Evolutionary conservation across 2,329 filamentous ascomycete genomes (phyloP).

Genomic region (Cercospora zeae-maydis): DNA sequence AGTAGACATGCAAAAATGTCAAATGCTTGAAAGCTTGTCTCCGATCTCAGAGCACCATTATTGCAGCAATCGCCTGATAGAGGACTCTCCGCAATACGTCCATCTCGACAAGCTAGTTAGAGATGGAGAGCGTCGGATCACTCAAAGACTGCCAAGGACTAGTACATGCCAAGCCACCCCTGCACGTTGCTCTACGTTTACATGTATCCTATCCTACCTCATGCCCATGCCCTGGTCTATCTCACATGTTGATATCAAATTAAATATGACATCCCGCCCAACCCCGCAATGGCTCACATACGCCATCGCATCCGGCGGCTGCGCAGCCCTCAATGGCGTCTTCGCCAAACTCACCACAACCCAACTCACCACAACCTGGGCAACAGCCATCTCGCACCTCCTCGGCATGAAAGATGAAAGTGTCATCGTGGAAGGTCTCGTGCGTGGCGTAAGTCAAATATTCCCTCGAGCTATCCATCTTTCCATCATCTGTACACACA

Average conservation of each 20-base stretch:
- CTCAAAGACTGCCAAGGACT: not conserved
- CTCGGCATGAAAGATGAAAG: constrained; percentile 48
- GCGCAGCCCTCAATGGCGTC: constrained; percentile 75
- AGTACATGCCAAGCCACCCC: not conserved
- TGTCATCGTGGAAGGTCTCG: constrained; percentile 48
- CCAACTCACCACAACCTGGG: constrained; percentile 54
- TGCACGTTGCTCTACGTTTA: not conserved
- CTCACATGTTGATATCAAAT: not conserved
- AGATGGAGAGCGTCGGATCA: not conserved
- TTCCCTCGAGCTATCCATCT: not conserved
- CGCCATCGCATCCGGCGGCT: constrained; percentile 70
- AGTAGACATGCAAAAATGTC: not conserved
- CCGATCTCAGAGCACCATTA: not conserved
- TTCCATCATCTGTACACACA: no score
- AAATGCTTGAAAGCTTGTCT: not conserved
- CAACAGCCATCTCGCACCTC: constrained; percentile 46
- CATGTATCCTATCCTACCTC: not conserved
- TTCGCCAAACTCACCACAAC: constrained; percentile 78
- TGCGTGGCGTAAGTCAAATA: constrained; percentile 48
- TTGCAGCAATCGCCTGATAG: no score
- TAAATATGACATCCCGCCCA: constrained; percentile 12
- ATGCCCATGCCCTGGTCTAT: not conserved
- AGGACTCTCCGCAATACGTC: not conserved
- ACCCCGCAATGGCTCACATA: constrained; percentile 55
- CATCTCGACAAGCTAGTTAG: not conserved